Conservation (phyloP, 257 asterid genomes). For the Pogostemon cablin region DNA sequence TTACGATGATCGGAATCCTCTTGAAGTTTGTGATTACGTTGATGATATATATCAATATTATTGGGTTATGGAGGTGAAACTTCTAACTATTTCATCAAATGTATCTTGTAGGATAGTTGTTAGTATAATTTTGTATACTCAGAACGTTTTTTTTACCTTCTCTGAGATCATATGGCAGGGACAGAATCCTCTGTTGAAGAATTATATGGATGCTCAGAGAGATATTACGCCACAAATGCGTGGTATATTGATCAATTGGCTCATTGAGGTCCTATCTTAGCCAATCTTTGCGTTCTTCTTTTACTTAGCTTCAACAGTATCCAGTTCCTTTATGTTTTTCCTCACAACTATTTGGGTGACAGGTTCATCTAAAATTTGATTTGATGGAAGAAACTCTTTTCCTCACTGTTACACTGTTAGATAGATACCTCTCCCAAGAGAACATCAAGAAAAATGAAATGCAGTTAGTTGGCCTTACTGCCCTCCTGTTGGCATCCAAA, state of each 20-base stretch:
- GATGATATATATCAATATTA: constrained; percentile 90
- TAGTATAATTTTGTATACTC: not conserved
- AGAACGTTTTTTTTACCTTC: not conserved
- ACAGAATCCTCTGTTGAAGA: constrained; percentile 57
- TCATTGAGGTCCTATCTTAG: constrained; percentile 64
- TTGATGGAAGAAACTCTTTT: constrained; percentile 95
- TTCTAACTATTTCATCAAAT: constrained; percentile 16
- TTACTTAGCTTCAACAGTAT: constrained; percentile 26
- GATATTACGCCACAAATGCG: constrained; percentile 88
- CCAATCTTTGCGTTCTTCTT: constrained; percentile 9
- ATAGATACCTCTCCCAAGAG: constrained; percentile 67
- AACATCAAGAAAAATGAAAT: constrained; percentile 69
- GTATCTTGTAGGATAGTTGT: not conserved
- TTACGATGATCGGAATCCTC: constrained; percentile 79
- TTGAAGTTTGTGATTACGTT: constrained; percentile 87
- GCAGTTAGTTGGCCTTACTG: constrained; percentile 95
- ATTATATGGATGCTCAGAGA: constrained; percentile 61
- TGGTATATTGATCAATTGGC: constrained; percentile 93
- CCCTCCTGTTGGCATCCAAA: constrained; percentile 91
- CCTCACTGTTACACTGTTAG: constrained; percentile 76
- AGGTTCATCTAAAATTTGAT: constrained; percentile 83
- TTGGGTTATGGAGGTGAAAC: constrained; percentile 92
- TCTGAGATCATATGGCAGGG: constrained; percentile 47
- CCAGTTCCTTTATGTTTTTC: constrained; percentile 7
- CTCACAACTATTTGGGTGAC: constrained; percentile 32